Base-by-base conservation (phyloP, 2,329 filamentous ascomycete genomes). In the Alternaria atra region DNA sequence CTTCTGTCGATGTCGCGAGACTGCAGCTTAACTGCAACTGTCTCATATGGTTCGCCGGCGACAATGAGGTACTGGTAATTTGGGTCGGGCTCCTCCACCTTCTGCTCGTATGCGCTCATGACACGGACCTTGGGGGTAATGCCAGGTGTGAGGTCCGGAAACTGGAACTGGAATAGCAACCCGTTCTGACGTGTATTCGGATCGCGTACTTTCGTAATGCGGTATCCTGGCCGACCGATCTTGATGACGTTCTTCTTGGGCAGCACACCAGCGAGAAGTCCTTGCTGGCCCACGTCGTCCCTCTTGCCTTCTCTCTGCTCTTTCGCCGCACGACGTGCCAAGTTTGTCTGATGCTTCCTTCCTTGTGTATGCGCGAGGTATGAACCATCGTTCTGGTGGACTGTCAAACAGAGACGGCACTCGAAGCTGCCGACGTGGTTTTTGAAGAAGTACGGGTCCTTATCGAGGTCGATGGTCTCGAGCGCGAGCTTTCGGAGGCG, bases 401-500 rank as follows among this genome's bases (percentile, higher is more conserved):
- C 94, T 0, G 95, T 99, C 27, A 99, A 85, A 77, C 95, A 99
- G 40, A 99, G 90, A 30, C 95, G 92, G 80, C 95, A 99, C 81
- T 99, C 95, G 81, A 97, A 99, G 75, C 91, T 95, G 76, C 95
- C 95, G 73, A 98, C 92, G 81, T 99, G 94, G 85, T 99, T 99
- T 81, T 97, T 97, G 90, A 99, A 99, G 85, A 98, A 97, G 87
- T 98, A 99, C 0, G 95, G 95, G 83, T 99, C 95, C 83, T 97
- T 98, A 83, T 98, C 95, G 65, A 98, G 91, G 84, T 98, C 94
- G 85, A 99, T 99, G 57, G 93, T 96, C 83, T 99, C 95, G 76
- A 99, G 92, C 60, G 95, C 95, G 77, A 99, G 93, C 84, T 97
- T 97, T 80, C 94, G 93, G 39, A 99, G 90, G 66, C 95, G 94